phyloP scores from a whole-genome alignment of 495 filamentous ascomycete genomes.

The Terfezia boudieri region DNA sequence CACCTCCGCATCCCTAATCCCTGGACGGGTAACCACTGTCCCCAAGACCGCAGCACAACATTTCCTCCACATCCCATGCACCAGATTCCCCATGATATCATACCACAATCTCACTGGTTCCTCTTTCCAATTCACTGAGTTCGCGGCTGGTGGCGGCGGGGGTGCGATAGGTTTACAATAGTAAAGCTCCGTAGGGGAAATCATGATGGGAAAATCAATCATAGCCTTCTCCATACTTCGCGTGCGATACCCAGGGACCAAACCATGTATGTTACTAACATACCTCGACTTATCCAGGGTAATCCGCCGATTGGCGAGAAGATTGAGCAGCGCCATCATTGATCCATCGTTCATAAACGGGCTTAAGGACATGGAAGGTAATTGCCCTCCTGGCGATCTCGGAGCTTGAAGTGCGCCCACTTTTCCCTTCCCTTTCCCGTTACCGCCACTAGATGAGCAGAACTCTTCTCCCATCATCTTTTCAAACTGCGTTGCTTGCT shows the following conservation, averaged over 20 bases:
- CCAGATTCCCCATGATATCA: slow-evolving; percentile 12
- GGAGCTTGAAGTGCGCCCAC: neutral
- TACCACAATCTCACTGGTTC: slow-evolving; percentile 18
- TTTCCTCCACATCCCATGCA: slow-evolving; percentile 18
- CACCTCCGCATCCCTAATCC: slow-evolving; percentile 13
- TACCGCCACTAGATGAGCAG: slow-evolving; percentile 5
- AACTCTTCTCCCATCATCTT: neutral
- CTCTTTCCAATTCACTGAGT: slow-evolving; percentile 3
- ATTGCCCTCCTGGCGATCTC: neutral
- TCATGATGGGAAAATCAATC: slow-evolving; percentile 14
- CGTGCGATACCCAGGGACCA: slow-evolving; percentile 18
- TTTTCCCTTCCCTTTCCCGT: slow-evolving; percentile 10
- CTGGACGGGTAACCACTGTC: slow-evolving; percentile 12
- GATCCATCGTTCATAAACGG: slow-evolving; percentile 19
- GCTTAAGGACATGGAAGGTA: slow-evolving; percentile 6
- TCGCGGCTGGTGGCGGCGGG: slow-evolving; percentile 11
- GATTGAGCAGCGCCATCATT: slow-evolving; percentile 20
- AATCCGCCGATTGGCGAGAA: slow-evolving; percentile 14
- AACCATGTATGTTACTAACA: slow-evolving; percentile 8
- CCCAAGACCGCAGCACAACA: slow-evolving; percentile 12
- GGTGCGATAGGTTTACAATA: neutral
- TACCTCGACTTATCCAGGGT: slow-evolving; percentile 12
- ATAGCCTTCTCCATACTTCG: slow-evolving; percentile 16
- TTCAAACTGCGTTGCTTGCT: slow-evolving; percentile 16
- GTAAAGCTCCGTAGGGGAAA: neutral